Base-by-base conservation (phyloP, 2,329 filamentous ascomycete species). In the Pleoardoris graminearum region DNA sequence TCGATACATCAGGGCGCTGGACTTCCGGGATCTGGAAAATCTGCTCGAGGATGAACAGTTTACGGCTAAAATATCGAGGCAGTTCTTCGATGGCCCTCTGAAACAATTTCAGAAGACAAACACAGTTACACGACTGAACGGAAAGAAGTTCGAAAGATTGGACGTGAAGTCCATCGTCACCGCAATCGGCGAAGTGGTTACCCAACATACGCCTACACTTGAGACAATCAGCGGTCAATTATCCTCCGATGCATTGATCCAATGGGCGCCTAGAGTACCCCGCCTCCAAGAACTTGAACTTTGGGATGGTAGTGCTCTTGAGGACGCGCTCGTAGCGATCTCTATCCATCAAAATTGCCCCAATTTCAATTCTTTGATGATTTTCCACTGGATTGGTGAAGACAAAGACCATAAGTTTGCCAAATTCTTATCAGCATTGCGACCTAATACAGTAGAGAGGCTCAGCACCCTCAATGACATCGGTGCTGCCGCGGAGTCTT, bases 1-100 rank as follows among this genome's bases (percentile, higher is more conserved):
- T 62, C 67, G 82, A 32, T 89, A 88, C 70, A 82, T 90, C 50
- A 83, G 81, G 50, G 77, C 79, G 22, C 76, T 91, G 32, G 83
- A 87, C 58, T 78, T 90, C 8, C 77, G 83, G 48, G 83, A 87
- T 63, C 76, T 90, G 1, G 72, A 76, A 10, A 74, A 83, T 35
- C 76, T 88, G 19, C 76, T 90, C 2, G 78, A 82, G 8, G 82
- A 86, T 51, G 76, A 81, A 42, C 79, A 80, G 47, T 86, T 87
- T 47, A 80, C 78, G 43, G 79, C 82, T 53, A 80, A 79, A 35
- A 79, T 89, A 27, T 45, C 43, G 7, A 79, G 77, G 19, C 71
- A 79, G 14, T 84, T 84, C 68, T 84, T 83, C 59, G 72, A 76
- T 0, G 77, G 75, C 2, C 74, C 77, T 6, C 67, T 84, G 27